A percentile compares a stretch with the other conserved stretches of the same genome.
Evolutionary conservation across 371 early-diverging fungal species (phyloP).

Genomic region (Rhizopus microsporus): DNA sequence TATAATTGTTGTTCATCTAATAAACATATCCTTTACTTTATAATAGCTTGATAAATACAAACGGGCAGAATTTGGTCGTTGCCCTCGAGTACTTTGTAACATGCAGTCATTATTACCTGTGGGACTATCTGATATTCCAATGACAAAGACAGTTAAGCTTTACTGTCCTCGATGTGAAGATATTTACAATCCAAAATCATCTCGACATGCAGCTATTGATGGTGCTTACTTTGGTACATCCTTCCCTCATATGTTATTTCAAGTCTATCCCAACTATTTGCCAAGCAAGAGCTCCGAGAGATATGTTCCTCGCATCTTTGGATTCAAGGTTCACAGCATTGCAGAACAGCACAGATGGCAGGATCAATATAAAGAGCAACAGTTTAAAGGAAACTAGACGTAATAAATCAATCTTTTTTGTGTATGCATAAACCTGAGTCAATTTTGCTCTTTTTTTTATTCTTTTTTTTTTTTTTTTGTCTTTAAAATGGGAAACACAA

Average conservation of each 20-base stretch:
- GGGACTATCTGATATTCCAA: slow-evolving; percentile 86
- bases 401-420: too few species aligned
- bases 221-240: slow-evolving; percentile 98
- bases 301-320: slow-evolving; percentile 95
- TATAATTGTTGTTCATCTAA: slow-evolving; percentile 1
- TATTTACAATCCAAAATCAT: slow-evolving; percentile 90
- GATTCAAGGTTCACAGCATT: slow-evolving; percentile 88
- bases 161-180: slow-evolving; percentile 95
- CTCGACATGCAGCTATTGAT: slow-evolving; percentile 83
- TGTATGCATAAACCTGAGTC: too few species aligned
- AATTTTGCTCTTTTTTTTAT: not conserved
- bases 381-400: not conserved
- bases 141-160: slow-evolving; percentile 83
- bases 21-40: not conserved
- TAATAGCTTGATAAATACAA: slow-evolving; percentile 81
- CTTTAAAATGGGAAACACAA: slow-evolving; percentile 24
- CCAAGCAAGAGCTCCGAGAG: slow-evolving; percentile 70
- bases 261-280: slow-evolving; percentile 84
- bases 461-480: slow-evolving; percentile 1
- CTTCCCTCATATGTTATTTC: slow-evolving; percentile 95
- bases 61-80: slow-evolving; percentile 92
- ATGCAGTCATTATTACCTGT: slow-evolving; percentile 85
- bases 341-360: slow-evolving; percentile 89
- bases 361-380: slow-evolving; percentile 76
- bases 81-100: slow-evolving; percentile 92